Evolutionary conservation across 495 filamentous ascomycete genomes (phyloP).

Genomic region (Lasiosphaeria ovina): DNA sequence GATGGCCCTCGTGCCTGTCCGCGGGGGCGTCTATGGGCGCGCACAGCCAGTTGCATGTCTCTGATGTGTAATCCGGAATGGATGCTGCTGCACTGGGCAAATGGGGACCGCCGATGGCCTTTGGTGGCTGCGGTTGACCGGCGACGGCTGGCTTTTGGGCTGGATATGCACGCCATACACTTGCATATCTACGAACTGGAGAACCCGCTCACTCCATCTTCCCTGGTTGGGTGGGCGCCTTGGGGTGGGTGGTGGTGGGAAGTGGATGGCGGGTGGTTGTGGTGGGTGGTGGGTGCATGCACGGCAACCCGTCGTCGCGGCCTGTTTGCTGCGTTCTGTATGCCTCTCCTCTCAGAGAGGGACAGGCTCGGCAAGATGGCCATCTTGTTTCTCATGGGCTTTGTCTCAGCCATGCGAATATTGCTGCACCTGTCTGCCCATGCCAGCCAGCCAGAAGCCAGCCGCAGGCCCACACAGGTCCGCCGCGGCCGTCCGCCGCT

Average conservation of each 20-base stretch:
- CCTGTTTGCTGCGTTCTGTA: not conserved
- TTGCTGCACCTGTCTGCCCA: not conserved
- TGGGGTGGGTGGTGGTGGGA: not conserved
- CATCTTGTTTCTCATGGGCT: too few relatives aligned
- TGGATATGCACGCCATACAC: conserved; percentile 3
- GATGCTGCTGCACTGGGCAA: not conserved
- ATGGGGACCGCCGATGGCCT: not conserved
- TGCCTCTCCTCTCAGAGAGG: too few relatives aligned
- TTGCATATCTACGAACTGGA: not conserved
- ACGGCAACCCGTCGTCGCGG: not conserved
- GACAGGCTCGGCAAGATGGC: too few relatives aligned
- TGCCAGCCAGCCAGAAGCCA: not conserved
- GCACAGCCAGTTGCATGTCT: not conserved
- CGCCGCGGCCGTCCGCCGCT: not conserved
- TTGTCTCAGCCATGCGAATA: too few relatives aligned
- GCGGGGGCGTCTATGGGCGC: not conserved
- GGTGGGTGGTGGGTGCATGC: not conserved
- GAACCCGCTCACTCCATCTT: not conserved
- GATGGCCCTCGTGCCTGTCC: not conserved
- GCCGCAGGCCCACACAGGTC: not conserved
- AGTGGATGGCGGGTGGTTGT: not conserved
- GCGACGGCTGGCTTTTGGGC: not conserved
- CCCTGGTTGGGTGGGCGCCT: not conserved
- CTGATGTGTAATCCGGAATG: not conserved
- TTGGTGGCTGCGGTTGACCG: not conserved